These are phyloP conservation scores for Calvatia gigantea DNA, from an alignment of 768 basidiomycete species.

Conservation along the genomic window DNA sequence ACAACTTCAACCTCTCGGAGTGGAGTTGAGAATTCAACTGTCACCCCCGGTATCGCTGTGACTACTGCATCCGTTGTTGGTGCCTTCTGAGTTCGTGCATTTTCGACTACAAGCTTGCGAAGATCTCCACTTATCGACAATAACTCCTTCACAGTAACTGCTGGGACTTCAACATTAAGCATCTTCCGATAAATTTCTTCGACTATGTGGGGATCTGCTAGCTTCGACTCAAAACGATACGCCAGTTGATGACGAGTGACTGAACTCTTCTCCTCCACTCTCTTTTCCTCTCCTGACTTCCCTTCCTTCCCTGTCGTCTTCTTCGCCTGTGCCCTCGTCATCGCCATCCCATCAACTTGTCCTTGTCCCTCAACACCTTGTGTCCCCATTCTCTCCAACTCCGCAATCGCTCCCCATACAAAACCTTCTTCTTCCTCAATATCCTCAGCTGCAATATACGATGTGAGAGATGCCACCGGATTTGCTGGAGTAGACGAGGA, in stretches of 20 bases:
- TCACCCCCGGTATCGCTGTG: neutral
- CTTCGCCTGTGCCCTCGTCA: conserved; percentile 9
- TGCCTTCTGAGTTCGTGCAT: conserved; percentile 7
- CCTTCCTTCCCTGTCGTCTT: neutral
- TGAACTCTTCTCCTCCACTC: neutral
- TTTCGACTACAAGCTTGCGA: conserved; percentile 4
- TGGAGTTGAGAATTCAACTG: conserved; percentile 8
- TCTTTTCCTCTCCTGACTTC: neutral
- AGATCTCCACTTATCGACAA: conserved; percentile 17
- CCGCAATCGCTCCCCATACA: conserved; percentile 8
- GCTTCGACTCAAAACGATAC: conserved; percentile 14
- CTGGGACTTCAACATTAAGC: conserved; percentile 1
- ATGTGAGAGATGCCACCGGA: neutral
- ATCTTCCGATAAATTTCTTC: conserved; percentile 5
- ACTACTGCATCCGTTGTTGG: neutral
- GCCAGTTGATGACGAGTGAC: conserved; percentile 1
- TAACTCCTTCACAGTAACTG: conserved; percentile 13
- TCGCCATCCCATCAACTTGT: conserved; percentile 1
- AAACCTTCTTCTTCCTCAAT: neutral
- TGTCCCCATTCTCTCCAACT: conserved; percentile 2
- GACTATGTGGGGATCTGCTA: conserved; percentile 1
- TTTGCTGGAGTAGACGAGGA: neutral
- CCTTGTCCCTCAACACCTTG: too few species aligned
- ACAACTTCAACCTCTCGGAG: conserved; percentile 13
- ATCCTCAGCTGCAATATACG: neutral